Conservation (phyloP, 257 asterid species). For the Ehretia macrophylla region DNA sequence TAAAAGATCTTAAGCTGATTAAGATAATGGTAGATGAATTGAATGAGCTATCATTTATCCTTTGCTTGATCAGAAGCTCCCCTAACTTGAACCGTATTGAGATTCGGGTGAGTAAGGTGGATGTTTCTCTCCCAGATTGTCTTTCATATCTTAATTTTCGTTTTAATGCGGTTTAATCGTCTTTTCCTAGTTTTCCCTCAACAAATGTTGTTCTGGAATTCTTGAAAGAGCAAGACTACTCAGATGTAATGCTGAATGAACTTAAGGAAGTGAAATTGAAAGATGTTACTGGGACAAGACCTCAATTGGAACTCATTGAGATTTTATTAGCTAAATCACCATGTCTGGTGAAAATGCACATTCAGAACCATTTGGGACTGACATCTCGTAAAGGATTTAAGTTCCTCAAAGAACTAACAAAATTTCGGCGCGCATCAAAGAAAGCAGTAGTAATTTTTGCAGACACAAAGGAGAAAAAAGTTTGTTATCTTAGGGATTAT, state of each 20-base stretch:
- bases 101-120: too few species aligned
- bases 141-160: not conserved
- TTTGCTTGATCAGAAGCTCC: too few species aligned
- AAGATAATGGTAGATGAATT: too few species aligned
- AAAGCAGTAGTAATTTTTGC: not conserved
- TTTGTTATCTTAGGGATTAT: too few species aligned
- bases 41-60: too few species aligned
- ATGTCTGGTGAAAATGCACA: slow-evolving; percentile 9
- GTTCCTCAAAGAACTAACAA: not conserved
- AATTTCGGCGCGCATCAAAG: not conserved
- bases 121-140: too few species aligned
- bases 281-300: not conserved
- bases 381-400: not conserved
- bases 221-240: slow-evolving; percentile 6
- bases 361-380: not conserved
- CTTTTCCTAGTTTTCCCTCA: not conserved
- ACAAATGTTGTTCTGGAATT: not conserved
- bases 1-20: too few species aligned
- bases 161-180: not conserved
- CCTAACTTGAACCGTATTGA: too few species aligned
- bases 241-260: slow-evolving; percentile 1
- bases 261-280: slow-evolving; percentile 13
- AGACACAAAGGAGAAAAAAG: too few species aligned
- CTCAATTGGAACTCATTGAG: slow-evolving; percentile 11
- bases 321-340: slow-evolving; percentile 11